These are phyloP conservation scores for Solanum etuberosum DNA, from an alignment of 257 asterid species.

Conservation along the genomic window DNA sequence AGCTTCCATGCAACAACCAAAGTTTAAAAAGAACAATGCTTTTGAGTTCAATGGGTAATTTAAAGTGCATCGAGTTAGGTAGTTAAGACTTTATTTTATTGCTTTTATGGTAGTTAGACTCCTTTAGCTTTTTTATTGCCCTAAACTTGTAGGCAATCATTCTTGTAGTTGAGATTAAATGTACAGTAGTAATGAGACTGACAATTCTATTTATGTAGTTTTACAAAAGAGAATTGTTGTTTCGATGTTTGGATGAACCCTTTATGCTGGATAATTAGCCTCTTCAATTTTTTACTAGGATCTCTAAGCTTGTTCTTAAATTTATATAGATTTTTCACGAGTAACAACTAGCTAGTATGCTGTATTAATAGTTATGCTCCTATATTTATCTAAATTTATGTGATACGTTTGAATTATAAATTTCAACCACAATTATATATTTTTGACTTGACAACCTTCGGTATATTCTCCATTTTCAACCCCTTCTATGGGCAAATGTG, in stretches of 20 bases:
- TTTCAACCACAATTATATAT: background rate
- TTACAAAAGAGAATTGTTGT: background rate
- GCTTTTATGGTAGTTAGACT: background rate
- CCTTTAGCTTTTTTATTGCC: background rate
- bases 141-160: background rate
- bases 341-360: no score
- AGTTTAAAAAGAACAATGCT: background rate
- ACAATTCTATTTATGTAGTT: background rate
- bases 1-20: background rate
- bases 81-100: background rate
- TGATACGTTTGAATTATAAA: no score
- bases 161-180: background rate
- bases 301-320: background rate
- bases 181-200: background rate
- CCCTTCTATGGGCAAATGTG: background rate
- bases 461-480: background rate
- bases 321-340: background rate
- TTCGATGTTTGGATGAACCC: background rate
- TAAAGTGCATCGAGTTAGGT: background rate
- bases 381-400: background rate
- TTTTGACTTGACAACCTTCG: no score
- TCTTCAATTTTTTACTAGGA: background rate
- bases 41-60: background rate
- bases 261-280: accelerated
- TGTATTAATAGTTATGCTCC: background rate